These are phyloP conservation scores for Globisporangium cystogenes DNA, from an alignment of 352 stramenopile species.

Conservation along the genomic window DNA sequence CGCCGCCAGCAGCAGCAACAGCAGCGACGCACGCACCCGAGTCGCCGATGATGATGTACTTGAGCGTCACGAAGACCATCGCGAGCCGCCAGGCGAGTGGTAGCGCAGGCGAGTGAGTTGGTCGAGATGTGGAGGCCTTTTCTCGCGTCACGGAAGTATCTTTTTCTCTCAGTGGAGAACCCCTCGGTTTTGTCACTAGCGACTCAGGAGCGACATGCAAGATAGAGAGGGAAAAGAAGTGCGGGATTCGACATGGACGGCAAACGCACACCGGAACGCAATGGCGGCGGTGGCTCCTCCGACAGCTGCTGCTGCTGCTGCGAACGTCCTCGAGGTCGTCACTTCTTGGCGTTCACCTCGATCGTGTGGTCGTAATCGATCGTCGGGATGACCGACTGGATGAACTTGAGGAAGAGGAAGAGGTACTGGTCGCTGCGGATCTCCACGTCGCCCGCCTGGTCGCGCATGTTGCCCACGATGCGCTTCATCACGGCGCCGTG, in stretches of 20 bases:
- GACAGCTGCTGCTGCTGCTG: too few species aligned
- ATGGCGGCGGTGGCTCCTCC: too few species aligned
- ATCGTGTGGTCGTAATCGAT: slow-evolving; percentile 99
- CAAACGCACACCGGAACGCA: too few species aligned
- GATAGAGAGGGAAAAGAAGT: too few species aligned
- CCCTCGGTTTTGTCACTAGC: too few species aligned
- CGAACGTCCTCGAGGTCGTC: too few species aligned
- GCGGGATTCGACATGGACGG: too few species aligned
- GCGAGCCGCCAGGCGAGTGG: neutral
- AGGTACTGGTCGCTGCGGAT: slow-evolving; percentile 96
- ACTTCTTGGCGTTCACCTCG: slow-evolving; percentile 87
- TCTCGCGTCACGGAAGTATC: too few species aligned
- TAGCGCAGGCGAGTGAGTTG: too few species aligned
- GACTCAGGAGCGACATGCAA: too few species aligned
- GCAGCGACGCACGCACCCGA: slow-evolving; percentile 27
- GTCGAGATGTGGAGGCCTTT: neutral
- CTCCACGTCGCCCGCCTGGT: slow-evolving; percentile 47
- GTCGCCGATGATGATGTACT: slow-evolving; percentile 89
- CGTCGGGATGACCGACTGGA: slow-evolving; percentile 97
- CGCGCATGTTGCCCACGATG: slow-evolving; percentile 92
- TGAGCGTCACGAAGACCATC: slow-evolving; percentile 88
- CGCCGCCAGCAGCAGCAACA: too few species aligned
- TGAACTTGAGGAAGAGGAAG: slow-evolving; percentile 99
- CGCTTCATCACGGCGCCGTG: slow-evolving; percentile 98
- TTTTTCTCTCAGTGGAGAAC: too few species aligned